A percentile compares a stretch with the other conserved stretches of the same genome.
Evolutionary conservation across 331 rosid genomes (phyloP).

Genomic region (Arachis monticola): DNA sequence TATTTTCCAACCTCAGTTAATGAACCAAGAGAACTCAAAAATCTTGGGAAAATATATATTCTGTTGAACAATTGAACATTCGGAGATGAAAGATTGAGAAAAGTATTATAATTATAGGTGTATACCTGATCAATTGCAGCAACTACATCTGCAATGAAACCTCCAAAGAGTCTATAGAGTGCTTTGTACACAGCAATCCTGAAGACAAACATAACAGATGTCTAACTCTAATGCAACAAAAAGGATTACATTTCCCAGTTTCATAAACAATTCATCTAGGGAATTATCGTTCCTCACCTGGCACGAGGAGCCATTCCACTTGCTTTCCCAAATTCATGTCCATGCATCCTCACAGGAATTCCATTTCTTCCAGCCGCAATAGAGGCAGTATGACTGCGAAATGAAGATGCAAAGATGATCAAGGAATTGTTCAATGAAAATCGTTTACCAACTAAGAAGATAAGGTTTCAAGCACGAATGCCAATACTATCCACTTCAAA

Average conservation of each 20-base stretch:
- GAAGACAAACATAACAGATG: constrained; percentile 39
- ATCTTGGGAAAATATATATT: neutral
- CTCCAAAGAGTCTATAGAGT: constrained; percentile 93
- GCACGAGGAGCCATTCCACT: constrained; percentile 99
- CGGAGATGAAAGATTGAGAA: constrained; percentile 19
- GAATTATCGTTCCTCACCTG: constrained; percentile 64
- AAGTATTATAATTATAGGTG: constrained; percentile 20
- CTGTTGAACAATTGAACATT: neutral
- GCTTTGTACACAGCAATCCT: constrained; percentile 99
- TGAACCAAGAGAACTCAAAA: neutral
- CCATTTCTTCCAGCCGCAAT: constrained; percentile 99
- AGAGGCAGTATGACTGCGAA: constrained; percentile 95
- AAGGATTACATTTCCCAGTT: constrained; percentile 2
- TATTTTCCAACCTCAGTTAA: constrained; percentile 1
- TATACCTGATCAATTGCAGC: constrained; percentile 98
- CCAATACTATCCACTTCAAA: constrained; percentile 25
- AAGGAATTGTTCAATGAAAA: constrained; percentile 20
- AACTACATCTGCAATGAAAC: constrained; percentile 94
- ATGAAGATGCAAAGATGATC: constrained; percentile 37
- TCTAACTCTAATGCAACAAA: constrained; percentile 12
- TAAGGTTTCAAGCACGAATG: constrained; percentile 20
- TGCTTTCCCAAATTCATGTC: constrained; percentile 97
- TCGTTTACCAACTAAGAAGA: constrained; percentile 29
- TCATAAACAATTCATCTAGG: neutral
- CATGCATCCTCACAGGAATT: constrained; percentile 89